These are phyloP conservation scores for Eimeria maxima DNA, from an alignment of 169 alveolate species.

Conservation along the genomic window DNA sequence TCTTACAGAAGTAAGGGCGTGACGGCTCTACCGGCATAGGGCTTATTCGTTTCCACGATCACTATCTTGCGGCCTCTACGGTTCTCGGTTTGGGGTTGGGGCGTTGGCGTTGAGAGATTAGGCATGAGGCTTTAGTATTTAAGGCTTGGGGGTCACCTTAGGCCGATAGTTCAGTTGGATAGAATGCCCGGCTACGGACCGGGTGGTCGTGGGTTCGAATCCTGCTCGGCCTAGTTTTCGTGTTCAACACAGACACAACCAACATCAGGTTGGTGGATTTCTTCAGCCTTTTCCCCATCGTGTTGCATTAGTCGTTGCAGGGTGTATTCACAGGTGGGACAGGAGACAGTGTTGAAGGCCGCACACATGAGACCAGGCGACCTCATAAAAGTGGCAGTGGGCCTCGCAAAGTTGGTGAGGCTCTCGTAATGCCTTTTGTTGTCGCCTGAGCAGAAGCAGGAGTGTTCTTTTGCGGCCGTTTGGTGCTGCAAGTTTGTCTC, in stretches of 20 bases:
- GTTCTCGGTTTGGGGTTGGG: background rate
- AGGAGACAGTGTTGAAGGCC: constrained; percentile 67
- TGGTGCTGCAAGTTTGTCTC: background rate
- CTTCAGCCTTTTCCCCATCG: background rate
- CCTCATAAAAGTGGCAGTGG: constrained; percentile 32
- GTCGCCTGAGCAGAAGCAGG: background rate
- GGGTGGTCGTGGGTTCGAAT: constrained; percentile 18
- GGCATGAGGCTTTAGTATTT: background rate
- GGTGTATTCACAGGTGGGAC: constrained; percentile 56
- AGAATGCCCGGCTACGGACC: constrained; percentile 19
- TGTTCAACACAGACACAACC: background rate
- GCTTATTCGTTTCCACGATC: background rate
- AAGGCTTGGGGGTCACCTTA: background rate
- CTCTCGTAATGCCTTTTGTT: background rate
- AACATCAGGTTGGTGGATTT: background rate
- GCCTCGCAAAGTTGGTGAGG: constrained; percentile 54
- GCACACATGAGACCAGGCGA: constrained; percentile 54
- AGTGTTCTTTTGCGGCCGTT: background rate
- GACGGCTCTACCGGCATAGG: background rate
- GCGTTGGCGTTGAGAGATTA: background rate
- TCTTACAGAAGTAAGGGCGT: constrained; percentile 45
- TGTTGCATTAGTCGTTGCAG: background rate
- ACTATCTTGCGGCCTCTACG: background rate
- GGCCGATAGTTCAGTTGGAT: constrained; percentile 50
- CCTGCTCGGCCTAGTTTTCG: constrained; percentile 25